phyloP scores from a whole-genome alignment of 148 eudicot species.

The Pharnaceum exiguum region DNA sequence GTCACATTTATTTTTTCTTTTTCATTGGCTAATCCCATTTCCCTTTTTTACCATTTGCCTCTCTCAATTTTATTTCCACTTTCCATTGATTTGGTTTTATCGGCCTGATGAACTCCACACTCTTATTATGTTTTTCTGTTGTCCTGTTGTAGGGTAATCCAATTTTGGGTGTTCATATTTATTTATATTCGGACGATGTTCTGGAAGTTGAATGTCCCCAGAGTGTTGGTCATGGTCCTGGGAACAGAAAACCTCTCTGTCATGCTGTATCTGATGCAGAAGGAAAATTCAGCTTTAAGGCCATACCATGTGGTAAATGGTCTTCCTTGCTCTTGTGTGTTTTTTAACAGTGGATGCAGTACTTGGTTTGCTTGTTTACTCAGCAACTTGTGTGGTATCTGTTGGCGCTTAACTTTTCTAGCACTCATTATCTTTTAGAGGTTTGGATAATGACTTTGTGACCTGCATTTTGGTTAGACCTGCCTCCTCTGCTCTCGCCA shows the following conservation, averaged over 20 bases:
- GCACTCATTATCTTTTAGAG: too few species aligned
- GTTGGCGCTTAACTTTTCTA: too few species aligned
- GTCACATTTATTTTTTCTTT: too few species aligned
- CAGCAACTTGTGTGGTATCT: background rate
- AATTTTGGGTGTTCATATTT: slow-evolving; percentile 89
- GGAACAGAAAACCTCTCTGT: slow-evolving; percentile 71
- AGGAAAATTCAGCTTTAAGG: slow-evolving; percentile 71
- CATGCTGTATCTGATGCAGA: slow-evolving; percentile 86
- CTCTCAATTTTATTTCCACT: background rate
- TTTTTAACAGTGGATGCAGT: slow-evolving; percentile 4
- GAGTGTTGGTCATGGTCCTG: slow-evolving; percentile 66
- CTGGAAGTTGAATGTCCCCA: slow-evolving; percentile 67
- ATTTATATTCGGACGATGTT: slow-evolving; percentile 81
- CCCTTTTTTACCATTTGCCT: background rate
- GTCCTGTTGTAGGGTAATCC: slow-evolving; percentile 70
- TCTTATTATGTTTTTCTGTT: slow-evolving; percentile 1
- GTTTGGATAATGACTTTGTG: too few species aligned
- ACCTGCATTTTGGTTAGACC: too few species aligned
- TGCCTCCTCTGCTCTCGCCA: too few species aligned
- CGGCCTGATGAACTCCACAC: background rate
- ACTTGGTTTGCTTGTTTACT: background rate
- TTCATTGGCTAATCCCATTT: too few species aligned
- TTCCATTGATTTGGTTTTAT: background rate
- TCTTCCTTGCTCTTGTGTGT: background rate
- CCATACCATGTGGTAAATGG: slow-evolving; percentile 84